Evolutionary conservation across 257 asterid genomes (phyloP).

Genomic region (Catharanthus roseus): DNA sequence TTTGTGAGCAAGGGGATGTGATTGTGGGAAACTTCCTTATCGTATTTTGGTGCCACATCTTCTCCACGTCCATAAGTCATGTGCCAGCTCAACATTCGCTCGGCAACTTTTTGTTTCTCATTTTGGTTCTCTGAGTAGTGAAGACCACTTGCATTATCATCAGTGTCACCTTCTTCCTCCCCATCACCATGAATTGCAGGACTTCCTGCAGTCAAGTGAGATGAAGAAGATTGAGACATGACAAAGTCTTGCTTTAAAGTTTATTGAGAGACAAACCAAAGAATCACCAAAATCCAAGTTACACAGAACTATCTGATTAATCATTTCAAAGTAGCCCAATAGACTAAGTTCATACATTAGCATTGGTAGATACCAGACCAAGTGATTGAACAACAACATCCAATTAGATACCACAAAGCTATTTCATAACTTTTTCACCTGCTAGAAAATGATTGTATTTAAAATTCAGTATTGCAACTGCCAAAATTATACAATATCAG

Average conservation of each 20-base stretch:
- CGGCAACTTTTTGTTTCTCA: conserved; percentile 77
- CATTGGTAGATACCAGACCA: not conserved
- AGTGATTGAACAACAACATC: not conserved
- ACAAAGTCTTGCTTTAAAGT: not conserved
- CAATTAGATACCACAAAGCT: too few relatives aligned
- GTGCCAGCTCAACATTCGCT: conserved; percentile 98
- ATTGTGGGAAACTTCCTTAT: conserved; percentile 81
- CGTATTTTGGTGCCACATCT: conserved; percentile 76
- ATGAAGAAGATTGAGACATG: not conserved
- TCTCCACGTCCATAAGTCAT: conserved; percentile 70
- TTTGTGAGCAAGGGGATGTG: conserved; percentile 92
- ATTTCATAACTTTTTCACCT: not conserved
- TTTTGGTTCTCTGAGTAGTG: conserved; percentile 53
- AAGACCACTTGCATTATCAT: conserved; percentile 47
- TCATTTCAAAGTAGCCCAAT: not conserved
- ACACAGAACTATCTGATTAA: not conserved
- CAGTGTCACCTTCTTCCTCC: conserved; percentile 58
- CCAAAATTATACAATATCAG: not conserved
- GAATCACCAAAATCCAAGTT: not conserved
- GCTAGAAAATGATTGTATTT: not conserved
- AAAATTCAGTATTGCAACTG: not conserved
- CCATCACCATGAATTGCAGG: conserved; percentile 81
- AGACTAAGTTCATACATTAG: not conserved
- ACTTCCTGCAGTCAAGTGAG: conserved; percentile 50
- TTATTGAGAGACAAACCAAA: not conserved